A percentile compares a stretch with the other conserved stretches of the same genome.
Evolutionary conservation across 495 filamentous ascomycete species (phyloP).

Genomic region (Xylaria castorea): DNA sequence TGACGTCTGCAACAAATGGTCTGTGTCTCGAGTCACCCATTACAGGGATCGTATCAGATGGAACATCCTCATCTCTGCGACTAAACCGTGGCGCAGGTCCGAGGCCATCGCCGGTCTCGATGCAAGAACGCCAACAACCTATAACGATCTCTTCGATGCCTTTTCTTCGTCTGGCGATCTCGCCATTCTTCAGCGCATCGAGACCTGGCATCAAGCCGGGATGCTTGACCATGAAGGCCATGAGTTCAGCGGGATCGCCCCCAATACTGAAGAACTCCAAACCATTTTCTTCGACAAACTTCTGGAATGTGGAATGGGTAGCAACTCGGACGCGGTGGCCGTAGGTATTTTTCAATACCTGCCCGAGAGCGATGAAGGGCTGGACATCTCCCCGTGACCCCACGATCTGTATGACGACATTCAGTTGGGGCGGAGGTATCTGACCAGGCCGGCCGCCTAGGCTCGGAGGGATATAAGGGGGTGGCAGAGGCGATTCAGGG

Average conservation of each 20-base stretch:
- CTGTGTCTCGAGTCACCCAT: slow-evolving; percentile 36
- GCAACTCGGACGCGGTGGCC: slow-evolving; percentile 80
- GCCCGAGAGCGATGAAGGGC: slow-evolving; percentile 74
- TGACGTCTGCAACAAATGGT: slow-evolving; percentile 80
- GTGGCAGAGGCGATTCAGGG: slow-evolving; percentile 50
- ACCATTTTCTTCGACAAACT: slow-evolving; percentile 70
- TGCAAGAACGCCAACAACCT: slow-evolving; percentile 83
- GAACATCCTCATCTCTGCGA: slow-evolving; percentile 29
- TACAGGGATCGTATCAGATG: slow-evolving; percentile 18
- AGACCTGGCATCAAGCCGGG: slow-evolving; percentile 78
- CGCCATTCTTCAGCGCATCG: slow-evolving; percentile 69
- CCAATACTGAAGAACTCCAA: slow-evolving; percentile 83
- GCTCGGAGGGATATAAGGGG: slow-evolving; percentile 67
- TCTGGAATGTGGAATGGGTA: slow-evolving; percentile 74
- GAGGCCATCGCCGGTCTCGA: slow-evolving; percentile 59
- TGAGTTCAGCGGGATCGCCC: slow-evolving; percentile 78
- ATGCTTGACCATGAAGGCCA: slow-evolving; percentile 90
- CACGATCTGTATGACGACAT: slow-evolving; percentile 82
- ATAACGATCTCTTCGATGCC: slow-evolving; percentile 73
- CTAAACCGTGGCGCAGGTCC: slow-evolving; percentile 45
- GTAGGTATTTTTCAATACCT: slow-evolving; percentile 64
- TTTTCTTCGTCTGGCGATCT: slow-evolving; percentile 67
- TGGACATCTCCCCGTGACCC: slow-evolving; percentile 82
- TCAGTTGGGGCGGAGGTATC: slow-evolving; percentile 63
- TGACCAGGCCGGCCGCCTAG: slow-evolving; percentile 65